Evolutionary conservation across 768 basidiomycete species (phyloP).

Genomic region (Lepiota brunneoincarnata): DNA sequence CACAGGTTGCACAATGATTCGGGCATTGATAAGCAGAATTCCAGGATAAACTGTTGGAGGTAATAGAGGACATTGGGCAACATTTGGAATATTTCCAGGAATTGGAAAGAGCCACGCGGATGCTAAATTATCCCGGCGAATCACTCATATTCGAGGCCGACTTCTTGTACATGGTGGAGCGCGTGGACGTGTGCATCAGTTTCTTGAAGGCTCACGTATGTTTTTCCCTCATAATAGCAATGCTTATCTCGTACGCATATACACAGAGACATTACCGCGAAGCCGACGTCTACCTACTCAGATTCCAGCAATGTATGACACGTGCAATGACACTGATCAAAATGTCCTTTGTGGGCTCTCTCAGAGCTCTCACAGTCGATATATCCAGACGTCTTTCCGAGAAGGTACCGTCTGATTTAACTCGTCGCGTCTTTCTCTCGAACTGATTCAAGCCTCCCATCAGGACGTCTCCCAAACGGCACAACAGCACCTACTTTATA

Average conservation of each 20-base stretch:
- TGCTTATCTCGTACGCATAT: not conserved
- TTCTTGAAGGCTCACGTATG: constrained; percentile 85
- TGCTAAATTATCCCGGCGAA: constrained; percentile 93
- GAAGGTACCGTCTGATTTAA: constrained; percentile 44
- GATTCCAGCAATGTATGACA: constrained; percentile 98
- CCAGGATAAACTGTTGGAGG: constrained; percentile 73
- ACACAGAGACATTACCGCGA: constrained; percentile 85
- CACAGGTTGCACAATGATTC: not conserved
- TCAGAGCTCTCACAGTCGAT: constrained; percentile 77
- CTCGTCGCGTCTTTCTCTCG: not conserved
- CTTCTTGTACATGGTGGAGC: constrained; percentile 94
- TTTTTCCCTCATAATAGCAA: constrained; percentile 4
- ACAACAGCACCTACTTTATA: constrained; percentile 83
- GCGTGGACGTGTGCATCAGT: constrained; percentile 91
- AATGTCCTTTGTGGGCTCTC: constrained; percentile 90
- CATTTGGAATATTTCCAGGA: constrained; percentile 93
- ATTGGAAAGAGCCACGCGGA: constrained; percentile 87
- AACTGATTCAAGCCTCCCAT: not conserved
- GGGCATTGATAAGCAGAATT: not conserved
- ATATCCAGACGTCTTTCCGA: constrained; percentile 73
- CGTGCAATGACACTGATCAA: constrained; percentile 97
- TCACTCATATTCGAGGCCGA: constrained; percentile 87
- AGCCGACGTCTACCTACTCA: constrained; percentile 90
- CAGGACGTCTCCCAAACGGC: constrained; percentile 80
- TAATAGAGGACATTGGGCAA: constrained; percentile 79